Conservation (phyloP, 2,329 filamentous ascomycete genomes). For the Microdochium bolleyi region DNA sequence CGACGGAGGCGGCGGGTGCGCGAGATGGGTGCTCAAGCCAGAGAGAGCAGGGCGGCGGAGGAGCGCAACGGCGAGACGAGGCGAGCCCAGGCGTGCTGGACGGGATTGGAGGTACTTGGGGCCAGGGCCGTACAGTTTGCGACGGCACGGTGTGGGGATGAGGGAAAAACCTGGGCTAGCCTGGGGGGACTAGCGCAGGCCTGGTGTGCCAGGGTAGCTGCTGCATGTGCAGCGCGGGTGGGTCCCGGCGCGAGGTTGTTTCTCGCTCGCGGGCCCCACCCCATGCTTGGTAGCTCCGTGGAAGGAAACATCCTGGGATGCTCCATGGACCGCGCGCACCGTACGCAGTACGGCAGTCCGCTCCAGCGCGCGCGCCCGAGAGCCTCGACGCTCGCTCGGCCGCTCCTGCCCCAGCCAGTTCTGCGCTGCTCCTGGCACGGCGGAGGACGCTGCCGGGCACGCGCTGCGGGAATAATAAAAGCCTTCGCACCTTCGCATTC, state of each 20-base stretch:
- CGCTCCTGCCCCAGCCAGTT: background rate
- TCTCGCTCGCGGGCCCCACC: background rate
- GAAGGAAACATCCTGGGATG: background rate
- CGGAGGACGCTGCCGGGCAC: background rate
- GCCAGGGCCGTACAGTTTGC: background rate
- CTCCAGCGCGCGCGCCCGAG: background rate
- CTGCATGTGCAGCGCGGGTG: conserved; percentile 1
- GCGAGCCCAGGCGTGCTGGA: background rate
- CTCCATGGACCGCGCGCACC: background rate
- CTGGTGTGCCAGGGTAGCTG: background rate
- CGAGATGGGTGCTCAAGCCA: too few relatives aligned
- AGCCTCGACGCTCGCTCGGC: background rate
- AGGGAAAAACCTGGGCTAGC: background rate
- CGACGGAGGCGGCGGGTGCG: too few relatives aligned
- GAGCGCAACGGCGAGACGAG: background rate
- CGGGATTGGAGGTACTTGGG: background rate
- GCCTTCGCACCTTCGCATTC: conserved; percentile 6
- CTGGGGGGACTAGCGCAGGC: background rate
- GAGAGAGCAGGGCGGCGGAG: too few relatives aligned
- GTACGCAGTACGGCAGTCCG: too few relatives aligned
- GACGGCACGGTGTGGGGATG: background rate
- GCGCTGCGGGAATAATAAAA: conserved; percentile 2
- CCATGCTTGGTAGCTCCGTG: background rate
- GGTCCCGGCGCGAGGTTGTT: conserved; percentile 1
- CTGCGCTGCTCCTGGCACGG: background rate